These are phyloP conservation scores for Microcera coccophila DNA, from an alignment of 2,329 filamentous ascomycete species.

Conservation along the genomic window DNA sequence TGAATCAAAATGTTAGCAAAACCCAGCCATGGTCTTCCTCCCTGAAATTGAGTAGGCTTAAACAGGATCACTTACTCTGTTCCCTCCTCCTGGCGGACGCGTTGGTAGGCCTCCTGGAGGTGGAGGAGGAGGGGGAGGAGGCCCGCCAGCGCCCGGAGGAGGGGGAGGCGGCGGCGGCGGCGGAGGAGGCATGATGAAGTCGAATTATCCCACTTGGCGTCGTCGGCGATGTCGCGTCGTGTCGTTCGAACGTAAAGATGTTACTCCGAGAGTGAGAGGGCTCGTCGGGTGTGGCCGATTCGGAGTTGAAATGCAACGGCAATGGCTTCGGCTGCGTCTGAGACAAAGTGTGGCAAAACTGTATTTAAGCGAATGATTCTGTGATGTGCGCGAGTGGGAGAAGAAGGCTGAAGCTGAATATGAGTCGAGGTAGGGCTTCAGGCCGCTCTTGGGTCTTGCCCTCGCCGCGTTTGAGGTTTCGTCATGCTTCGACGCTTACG, in stretches of 20 bases:
- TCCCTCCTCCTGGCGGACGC: slow-evolving; percentile 48
- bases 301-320: slow-evolving; percentile 12
- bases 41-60: too few species aligned
- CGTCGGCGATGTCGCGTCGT: slow-evolving; percentile 11
- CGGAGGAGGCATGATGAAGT: slow-evolving; percentile 46
- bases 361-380: not conserved
- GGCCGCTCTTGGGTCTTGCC: not conserved
- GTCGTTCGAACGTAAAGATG: slow-evolving; percentile 12
- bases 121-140: slow-evolving; percentile 61
- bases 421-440: not conserved
- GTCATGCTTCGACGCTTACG: slow-evolving; percentile 27
- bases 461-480: slow-evolving; percentile 21
- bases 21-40: too few species aligned
- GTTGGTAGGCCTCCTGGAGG: slow-evolving; percentile 50
- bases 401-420: not conserved
- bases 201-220: slow-evolving; percentile 5
- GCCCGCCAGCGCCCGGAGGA: slow-evolving; percentile 58
- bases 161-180: slow-evolving; percentile 70
- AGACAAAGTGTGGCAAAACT: not conserved
- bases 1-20: slow-evolving; percentile 12
- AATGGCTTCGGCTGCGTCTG: slow-evolving; percentile 5
- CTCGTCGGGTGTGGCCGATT: slow-evolving; percentile 13
- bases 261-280: slow-evolving; percentile 7
- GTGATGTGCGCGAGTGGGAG: not conserved
- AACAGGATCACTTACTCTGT: slow-evolving; percentile 54